Base-by-base conservation (phyloP, 2,329 filamentous ascomycete genomes). In the Fusarium luffae region DNA sequence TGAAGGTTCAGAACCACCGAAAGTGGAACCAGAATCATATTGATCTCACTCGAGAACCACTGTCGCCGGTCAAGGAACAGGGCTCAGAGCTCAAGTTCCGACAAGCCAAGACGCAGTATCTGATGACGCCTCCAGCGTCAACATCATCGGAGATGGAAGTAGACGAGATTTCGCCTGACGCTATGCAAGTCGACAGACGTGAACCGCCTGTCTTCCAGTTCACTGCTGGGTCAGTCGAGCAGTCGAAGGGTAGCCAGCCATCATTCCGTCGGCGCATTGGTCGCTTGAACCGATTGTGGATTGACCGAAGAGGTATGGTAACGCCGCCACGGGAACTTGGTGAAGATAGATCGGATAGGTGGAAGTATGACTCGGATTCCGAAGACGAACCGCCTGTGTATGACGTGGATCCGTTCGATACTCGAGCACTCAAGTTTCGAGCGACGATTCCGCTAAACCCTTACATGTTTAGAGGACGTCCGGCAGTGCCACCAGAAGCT, bases 1-100 rank as follows among this genome's bases (percentile, higher is more conserved):
- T 89, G 74, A 95, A 97, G 80, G 90, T 97, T 57, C 87, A 91
- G 74, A 95, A 96, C 80, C 95, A 98, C 81, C 89, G 92, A 74
- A 90, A 92, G 78, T 98, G 95, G 94, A 98, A 98, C 81, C 87
- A 92, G 74, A 92, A 93, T 76, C 94, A 93, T 83, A 88, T 97
- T 75, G 94, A 98, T 82, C 86, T 94, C 77, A 98, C 95, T 66
- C 90, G 91, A 82, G 90, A 91, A 70, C 94, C 95, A 52, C 87
- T 98, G 70, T 93, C 92, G 52, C 94, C 94, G 23, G 89, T 93
- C 44, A 85, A 88, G 75, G 91, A 93, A 63, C 85, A 88, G 71
- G 84, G 82, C 43, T 84, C 84, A 72, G 86, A 90, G 68, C 80
- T 85, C 61, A 87, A 87, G 69, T 94, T 93, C 83, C 87, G 91